These are phyloP conservation scores for Ophiobolus disseminans DNA, from an alignment of 2,329 filamentous ascomycete genomes.

Conservation along the genomic window DNA sequence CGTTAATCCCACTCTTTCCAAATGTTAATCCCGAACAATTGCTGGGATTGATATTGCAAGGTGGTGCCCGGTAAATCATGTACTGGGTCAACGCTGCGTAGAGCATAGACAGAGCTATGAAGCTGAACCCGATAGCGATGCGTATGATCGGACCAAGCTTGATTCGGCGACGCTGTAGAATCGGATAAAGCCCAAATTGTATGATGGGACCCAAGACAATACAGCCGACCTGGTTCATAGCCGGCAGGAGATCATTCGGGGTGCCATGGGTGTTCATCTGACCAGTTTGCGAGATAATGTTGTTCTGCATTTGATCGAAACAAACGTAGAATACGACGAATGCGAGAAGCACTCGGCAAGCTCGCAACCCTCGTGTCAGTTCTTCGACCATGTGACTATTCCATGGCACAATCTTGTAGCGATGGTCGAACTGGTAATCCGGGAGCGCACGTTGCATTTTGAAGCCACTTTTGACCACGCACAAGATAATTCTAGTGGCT, in stretches of 20 bases:
- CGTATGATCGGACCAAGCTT: slow-evolving; percentile 38
- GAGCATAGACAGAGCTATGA: slow-evolving; percentile 35
- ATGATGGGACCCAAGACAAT: slow-evolving; percentile 44
- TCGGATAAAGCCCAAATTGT: slow-evolving; percentile 36
- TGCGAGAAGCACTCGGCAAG: slow-evolving; percentile 43
- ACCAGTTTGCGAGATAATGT: slow-evolving; percentile 47
- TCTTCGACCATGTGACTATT: slow-evolving; percentile 34
- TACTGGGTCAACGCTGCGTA: slow-evolving; percentile 43
- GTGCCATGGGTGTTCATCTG: slow-evolving; percentile 42
- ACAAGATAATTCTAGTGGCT: slow-evolving; percentile 33
- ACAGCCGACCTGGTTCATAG: slow-evolving; percentile 42
- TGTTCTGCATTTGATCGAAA: slow-evolving; percentile 51
- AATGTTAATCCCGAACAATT: slow-evolving; percentile 26
- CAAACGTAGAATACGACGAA: slow-evolving; percentile 47
- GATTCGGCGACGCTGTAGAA: slow-evolving; percentile 36
- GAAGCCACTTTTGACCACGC: slow-evolving; percentile 37
- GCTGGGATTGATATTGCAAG: slow-evolving; percentile 47
- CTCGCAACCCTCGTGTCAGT: slow-evolving; percentile 37
- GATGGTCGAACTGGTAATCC: slow-evolving; percentile 31
- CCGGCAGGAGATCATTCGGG: slow-evolving; percentile 47
- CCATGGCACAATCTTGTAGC: slow-evolving; percentile 33
- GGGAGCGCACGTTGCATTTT: slow-evolving; percentile 34
- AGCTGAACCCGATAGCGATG: slow-evolving; percentile 43
- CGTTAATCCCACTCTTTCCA: slow-evolving; percentile 42
- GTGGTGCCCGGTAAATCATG: slow-evolving; percentile 38